Conservation (phyloP, 2,329 filamentous ascomycete genomes). For the Paecilomyces fulvus region DNA sequence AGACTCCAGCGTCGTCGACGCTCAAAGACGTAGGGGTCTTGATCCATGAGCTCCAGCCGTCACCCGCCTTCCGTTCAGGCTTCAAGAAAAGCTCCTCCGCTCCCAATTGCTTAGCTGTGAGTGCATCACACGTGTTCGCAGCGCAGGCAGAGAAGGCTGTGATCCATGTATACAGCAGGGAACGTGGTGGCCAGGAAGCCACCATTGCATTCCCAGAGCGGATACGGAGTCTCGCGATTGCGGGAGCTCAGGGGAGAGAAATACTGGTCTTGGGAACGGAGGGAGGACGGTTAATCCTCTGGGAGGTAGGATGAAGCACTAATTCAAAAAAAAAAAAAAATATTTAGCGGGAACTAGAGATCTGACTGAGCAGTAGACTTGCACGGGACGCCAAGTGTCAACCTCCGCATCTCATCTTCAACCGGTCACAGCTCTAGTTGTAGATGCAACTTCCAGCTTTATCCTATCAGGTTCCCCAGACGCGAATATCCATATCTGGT, state of each 20-base stretch:
- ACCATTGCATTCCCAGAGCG: conserved; percentile 80
- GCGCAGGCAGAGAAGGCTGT: conserved; percentile 88
- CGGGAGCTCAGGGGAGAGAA: conserved; percentile 49
- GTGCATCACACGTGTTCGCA: conserved; percentile 75
- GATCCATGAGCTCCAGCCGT: conserved; percentile 70
- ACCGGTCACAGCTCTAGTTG: conserved; percentile 62
- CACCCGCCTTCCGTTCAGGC: conserved; percentile 61
- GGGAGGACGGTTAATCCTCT: conserved; percentile 77
- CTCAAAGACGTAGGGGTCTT: conserved; percentile 80
- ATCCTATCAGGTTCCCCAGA: conserved; percentile 49
- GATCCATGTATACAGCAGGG: conserved; percentile 81
- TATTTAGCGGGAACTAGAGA: neutral
- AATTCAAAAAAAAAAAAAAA: conserved; percentile 10
- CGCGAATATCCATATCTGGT: conserved; percentile 89
- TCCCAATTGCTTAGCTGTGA: conserved; percentile 70
- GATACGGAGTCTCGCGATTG: conserved; percentile 68
- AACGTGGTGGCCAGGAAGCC: conserved; percentile 79
- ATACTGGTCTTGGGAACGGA: conserved; percentile 73
- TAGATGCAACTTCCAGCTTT: conserved; percentile 53
- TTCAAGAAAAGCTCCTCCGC: conserved; percentile 92
- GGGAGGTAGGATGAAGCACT: conserved; percentile 63
- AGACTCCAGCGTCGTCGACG: conserved; percentile 38
- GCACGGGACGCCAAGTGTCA: conserved; percentile 37
- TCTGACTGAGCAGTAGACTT: conserved; percentile 22
- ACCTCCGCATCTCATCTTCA: conserved; percentile 36